Evolutionary conservation across 75 land plant species (phyloP), one percentile per base, ranked within the genome.

Genomic region (Selaginella tamariscina): DNA sequence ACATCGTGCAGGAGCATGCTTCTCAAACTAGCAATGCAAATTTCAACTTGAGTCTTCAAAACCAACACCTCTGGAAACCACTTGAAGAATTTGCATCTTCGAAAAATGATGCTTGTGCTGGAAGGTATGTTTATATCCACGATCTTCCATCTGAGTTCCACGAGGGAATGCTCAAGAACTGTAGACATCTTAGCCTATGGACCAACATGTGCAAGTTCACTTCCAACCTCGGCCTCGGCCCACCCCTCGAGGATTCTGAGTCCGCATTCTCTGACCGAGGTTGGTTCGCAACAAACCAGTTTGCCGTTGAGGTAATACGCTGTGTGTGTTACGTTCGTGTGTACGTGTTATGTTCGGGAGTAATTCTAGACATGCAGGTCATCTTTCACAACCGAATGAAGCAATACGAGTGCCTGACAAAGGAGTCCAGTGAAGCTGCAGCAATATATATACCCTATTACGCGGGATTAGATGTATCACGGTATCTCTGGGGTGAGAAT

Each of bases 231-330:
- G 99, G 99, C 29, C 78, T 95, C 0, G 96, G 96, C 0, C 96
- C 99, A 0, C 80, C 82, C 5, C 70, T 95, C 31, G 92, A 83
- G 64, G 82, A 87, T 71, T 65, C 72, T 0, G 87, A 84, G 27
- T 84, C 83, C 8, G 91, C 85, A 29, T 87, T 89, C 65, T 83
- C 88, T 0, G 70, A 86, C 30, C 68, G 75, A 0, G 97, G 89
- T 0, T 95, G 99, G 99, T 95, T 76, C 73, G 83, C 84, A 0
- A 95, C 99, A 0, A 95, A 91, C 62, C 99, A 95, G 77, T 95
- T 95, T 77, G 85, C 92, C 1, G 79, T 87, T 67, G 99, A 95
- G 76, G 83, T 87, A 39, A n/a, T n/a, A n/a, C n/a, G n/a, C n/a
- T n/a, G n/a, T n/a, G n/a, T n/a, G n/a, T n/a, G n/a, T n/a, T n/a